phyloP scores from a whole-genome alignment of 2,329 filamentous ascomycete species.

The Myrmaecium sp. region DNA sequence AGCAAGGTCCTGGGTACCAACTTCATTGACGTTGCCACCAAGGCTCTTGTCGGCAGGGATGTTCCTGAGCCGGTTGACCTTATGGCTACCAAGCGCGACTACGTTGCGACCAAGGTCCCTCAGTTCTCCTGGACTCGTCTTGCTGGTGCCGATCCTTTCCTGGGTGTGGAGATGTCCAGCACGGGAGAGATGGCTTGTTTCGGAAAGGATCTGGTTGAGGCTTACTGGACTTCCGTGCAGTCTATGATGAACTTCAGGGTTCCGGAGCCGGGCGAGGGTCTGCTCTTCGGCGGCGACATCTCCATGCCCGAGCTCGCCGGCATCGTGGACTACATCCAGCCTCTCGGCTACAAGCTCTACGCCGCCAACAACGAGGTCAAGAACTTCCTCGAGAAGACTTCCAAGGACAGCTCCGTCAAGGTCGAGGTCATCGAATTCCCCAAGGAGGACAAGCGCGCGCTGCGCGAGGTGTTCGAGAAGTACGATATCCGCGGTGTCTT shows the following conservation, averaged over 20 bases:
- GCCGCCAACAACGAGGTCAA: slow-evolving; percentile 73
- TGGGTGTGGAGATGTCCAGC: slow-evolving; percentile 93
- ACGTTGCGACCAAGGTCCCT: slow-evolving; percentile 91
- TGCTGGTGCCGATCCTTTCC: slow-evolving; percentile 89
- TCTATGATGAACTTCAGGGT: slow-evolving; percentile 99
- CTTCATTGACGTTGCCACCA: slow-evolving; percentile 92
- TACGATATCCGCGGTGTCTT: slow-evolving; percentile 93
- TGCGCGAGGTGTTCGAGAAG: slow-evolving; percentile 91
- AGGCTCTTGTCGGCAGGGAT: slow-evolving; percentile 70
- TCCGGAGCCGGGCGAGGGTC: slow-evolving; percentile 83
- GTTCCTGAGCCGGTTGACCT: slow-evolving; percentile 75
- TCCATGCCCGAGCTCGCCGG: slow-evolving; percentile 52
- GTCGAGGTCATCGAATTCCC: slow-evolving; percentile 95
- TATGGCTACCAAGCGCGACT: slow-evolving; percentile 79
- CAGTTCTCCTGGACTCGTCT: slow-evolving; percentile 99
- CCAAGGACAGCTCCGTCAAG: slow-evolving; percentile 44
- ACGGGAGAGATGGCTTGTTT: slow-evolving; percentile 99
- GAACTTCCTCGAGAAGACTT: slow-evolving; percentile 56
- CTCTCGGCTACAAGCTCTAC: slow-evolving; percentile 87
- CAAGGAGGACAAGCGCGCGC: slow-evolving; percentile 83
- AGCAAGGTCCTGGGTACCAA: slow-evolving; percentile 93
- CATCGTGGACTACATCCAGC: slow-evolving; percentile 73
- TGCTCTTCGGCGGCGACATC: slow-evolving; percentile 80
- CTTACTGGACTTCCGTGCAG: slow-evolving; percentile 93
- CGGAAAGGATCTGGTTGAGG: slow-evolving; percentile 86